Evolutionary conservation across 495 filamentous ascomycete species (phyloP), one percentile per base, ranked within the genome.

Genomic region (Aspergillus biplanus): DNA sequence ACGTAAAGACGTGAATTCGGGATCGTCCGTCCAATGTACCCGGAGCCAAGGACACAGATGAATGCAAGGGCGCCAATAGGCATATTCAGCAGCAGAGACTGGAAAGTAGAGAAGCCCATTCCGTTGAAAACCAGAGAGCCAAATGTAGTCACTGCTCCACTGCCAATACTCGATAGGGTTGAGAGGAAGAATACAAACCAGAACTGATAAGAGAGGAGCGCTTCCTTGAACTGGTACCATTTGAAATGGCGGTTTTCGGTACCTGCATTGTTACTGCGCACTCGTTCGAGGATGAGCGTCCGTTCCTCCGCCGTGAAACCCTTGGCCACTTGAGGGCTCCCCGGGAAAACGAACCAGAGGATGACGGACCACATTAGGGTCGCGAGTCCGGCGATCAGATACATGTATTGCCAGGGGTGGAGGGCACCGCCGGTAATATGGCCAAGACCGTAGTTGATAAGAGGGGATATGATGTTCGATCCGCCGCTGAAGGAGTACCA

Each of bases 401-500:
- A 56, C 50, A 57, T 61, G 58, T 57, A 52, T 33, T 57, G 50
- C 57, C 52, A 61, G 0, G 56, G 56, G 6, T 11, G 34, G 0
- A 64, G 16, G 9, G 31, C n/a, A 2, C 62, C 56, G 16, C 62
- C 62, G 2, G 56, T 59, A 21, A 64, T 64, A 21, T 59, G 56
- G 15, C 62, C 56, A 1, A 64, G 56, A 0, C 59, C 59, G 16
- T 61, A 61, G 48, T 61, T 61, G 32, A 64, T 59, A 6, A 64
- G 62, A 1, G 62, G 62, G 9, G 62, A 64, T 21, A 64, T 33
- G 12, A 64, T 54, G 48, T 64, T 64, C 18, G 35, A 59, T 3
- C 56, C 62, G 48, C 62, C 56, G 49, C 56, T 64, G 49, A 59
- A 64, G 27, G 62, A 64, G 56, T 59, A 64, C 62, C 56, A 64